phyloP scores from a whole-genome alignment of 2,329 filamentous ascomycete species.

The Colletotrichum tanaceti region DNA sequence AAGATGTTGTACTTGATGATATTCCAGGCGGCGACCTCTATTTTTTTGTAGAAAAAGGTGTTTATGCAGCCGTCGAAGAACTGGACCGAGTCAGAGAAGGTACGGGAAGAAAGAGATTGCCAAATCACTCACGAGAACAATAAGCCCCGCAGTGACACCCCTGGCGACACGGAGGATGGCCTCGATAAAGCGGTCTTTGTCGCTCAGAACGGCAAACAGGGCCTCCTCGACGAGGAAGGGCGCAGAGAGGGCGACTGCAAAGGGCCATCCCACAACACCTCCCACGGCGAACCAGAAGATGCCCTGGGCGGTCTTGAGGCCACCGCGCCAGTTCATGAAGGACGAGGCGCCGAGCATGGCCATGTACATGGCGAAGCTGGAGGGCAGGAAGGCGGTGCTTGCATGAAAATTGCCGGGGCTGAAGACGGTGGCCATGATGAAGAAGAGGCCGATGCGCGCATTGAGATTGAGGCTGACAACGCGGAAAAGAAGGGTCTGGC shows the following conservation, averaged over 20 bases:
- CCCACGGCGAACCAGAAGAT: constrained; percentile 93
- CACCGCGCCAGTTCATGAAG: constrained; percentile 90
- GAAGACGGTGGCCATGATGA: constrained; percentile 79
- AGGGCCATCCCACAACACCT: constrained; percentile 92
- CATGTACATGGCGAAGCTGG: constrained; percentile 96
- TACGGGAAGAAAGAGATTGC: neutral
- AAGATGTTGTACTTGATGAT: constrained; percentile 98
- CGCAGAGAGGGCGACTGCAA: constrained; percentile 82
- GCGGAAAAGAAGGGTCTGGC: constrained; percentile 84
- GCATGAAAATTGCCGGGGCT: constrained; percentile 96
- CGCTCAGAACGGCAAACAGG: constrained; percentile 65
- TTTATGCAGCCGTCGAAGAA: constrained; percentile 77
- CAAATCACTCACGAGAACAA: constrained; percentile 73
- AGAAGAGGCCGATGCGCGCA: constrained; percentile 85
- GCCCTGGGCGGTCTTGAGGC: constrained; percentile 81
- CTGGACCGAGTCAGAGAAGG: constrained; percentile 56
- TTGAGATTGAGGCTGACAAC: constrained; percentile 82
- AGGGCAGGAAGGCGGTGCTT: constrained; percentile 86
- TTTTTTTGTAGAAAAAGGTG: constrained; percentile 84
- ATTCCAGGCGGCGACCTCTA: constrained; percentile 85
- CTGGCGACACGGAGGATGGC: constrained; percentile 71
- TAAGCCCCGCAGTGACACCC: constrained; percentile 73
- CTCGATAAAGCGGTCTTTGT: constrained; percentile 69
- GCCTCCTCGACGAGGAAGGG: constrained; percentile 86
- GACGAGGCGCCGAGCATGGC: constrained; percentile 86